Evolutionary conservation across 1,139 yeast species (phyloP).

Genomic region (Pichia sp.): DNA sequence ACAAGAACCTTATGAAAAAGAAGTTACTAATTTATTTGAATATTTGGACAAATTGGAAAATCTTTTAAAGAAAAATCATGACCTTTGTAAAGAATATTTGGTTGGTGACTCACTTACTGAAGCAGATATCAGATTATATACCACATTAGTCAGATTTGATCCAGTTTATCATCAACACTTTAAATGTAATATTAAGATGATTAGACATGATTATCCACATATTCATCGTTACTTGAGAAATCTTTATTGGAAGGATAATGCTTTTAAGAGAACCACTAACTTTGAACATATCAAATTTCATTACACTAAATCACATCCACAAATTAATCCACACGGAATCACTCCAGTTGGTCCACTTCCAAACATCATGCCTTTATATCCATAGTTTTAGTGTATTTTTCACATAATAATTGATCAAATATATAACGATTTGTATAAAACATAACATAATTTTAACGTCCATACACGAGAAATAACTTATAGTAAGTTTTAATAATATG

Average conservation of each 20-base stretch:
- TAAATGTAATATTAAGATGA: constrained; percentile 82
- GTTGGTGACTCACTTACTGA: constrained; percentile 71
- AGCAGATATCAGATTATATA: constrained; percentile 80
- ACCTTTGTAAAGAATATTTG: constrained; percentile 41
- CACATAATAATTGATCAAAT: neutral
- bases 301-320: constrained; percentile 76
- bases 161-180: constrained; percentile 91
- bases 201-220: constrained; percentile 74
- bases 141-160: constrained; percentile 82
- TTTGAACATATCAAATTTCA: constrained; percentile 87
- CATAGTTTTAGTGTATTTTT: neutral
- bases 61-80: constrained; percentile 45
- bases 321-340: constrained; percentile 75
- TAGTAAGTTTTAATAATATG: too few relatives aligned
- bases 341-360: constrained; percentile 91
- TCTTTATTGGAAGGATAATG: constrained; percentile 73
- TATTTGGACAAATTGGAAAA: constrained; percentile 72
- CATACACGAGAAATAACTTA: too few relatives aligned
- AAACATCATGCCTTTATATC: constrained; percentile 44
- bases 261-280: constrained; percentile 72
- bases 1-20: constrained; percentile 75
- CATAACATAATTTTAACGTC: too few relatives aligned
- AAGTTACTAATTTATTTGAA: constrained; percentile 59
- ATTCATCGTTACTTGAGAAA: constrained; percentile 75
- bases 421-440: neutral